Base-by-base conservation (phyloP, 768 basidiomycete genomes). In the Calocera cornea region DNA sequence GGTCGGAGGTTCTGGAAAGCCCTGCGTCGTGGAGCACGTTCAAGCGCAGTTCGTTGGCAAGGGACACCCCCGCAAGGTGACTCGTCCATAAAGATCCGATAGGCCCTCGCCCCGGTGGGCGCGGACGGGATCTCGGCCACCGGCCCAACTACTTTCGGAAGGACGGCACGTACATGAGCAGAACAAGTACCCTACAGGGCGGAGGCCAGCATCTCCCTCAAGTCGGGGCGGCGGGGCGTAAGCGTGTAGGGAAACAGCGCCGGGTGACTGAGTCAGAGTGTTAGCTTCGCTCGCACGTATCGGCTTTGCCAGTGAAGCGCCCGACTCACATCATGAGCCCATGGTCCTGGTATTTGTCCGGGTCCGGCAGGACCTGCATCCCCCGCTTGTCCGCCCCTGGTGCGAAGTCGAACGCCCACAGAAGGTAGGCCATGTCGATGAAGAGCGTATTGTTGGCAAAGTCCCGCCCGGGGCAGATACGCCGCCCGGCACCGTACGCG, bases 391-490 rank as follows among this genome's bases (percentile, higher is more conserved):
- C 54, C 54, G 27, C 19, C 31, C 54, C 54, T 29, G 54, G 54
- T 16, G 31, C 24, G 31, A 60, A 60, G 19, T 60, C 54, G 22
- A 65, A 65, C 34, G 64, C 64, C 64, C 64, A 65, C 19, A 65
- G 34, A 7, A 65, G 64, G 22, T 14, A 24, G 19, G 64, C 34
- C 11, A 34, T n/a, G 27, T 65, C 29, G 64, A 65, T 65, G 7
- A 19, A 34, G 54, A 49, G 68, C 34, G 24, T 34, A 34, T 44
- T 49, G 14, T 65, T 65, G 5, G 68, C 65, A 19, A 65, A 38
- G 34, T 54, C 33, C 36, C 40, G 12, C 24, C 68, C 68, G 10
- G 34, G 65, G 65, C 68, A 68, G 27, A 68, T 68, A 29, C 68
- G 64, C 31, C 68, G 27, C 27, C 68, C 68, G 10, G 65, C 38